These are phyloP conservation scores for Haberlea rhodopensis DNA, from an alignment of 257 asterid species.

Conservation along the genomic window DNA sequence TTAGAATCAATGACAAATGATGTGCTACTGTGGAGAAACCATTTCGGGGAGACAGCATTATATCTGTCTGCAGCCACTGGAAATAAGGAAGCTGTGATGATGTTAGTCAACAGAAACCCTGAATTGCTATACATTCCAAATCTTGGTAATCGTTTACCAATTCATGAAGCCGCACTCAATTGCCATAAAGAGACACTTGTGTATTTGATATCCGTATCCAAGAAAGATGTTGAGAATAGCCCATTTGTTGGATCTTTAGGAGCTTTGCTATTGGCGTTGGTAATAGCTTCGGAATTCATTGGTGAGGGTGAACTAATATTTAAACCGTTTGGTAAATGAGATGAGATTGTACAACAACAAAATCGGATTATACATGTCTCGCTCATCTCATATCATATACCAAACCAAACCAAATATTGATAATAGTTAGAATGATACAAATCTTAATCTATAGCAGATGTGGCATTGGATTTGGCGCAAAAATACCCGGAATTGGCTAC, in stretches of 20 bases:
- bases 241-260: slow-evolving; percentile 14
- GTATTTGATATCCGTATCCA: slow-evolving; percentile 18
- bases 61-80: slow-evolving; percentile 10
- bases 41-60: background rate
- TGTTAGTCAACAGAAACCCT: too few species aligned
- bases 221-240: background rate
- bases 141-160: too few species aligned
- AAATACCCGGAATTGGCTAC: slow-evolving; percentile 2
- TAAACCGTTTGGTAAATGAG: too few species aligned
- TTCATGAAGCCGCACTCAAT: slow-evolving; percentile 5
- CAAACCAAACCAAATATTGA: too few species aligned
- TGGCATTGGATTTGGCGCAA: background rate
- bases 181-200: slow-evolving; percentile 11
- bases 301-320: background rate
- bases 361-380: too few species aligned
- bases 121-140: too few species aligned
- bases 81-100: too few species aligned
- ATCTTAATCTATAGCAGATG: background rate
- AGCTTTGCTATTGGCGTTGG: background rate
- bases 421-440: too few species aligned
- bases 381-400: too few species aligned
- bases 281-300: slow-evolving; percentile 19
- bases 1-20: background rate
- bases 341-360: too few species aligned
- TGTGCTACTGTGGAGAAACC: background rate